Percentiles rank a stretch among this genome's conserved stretches.
Evolutionary conservation across 2,329 filamentous ascomycete genomes (phyloP).

Genomic region (Xylaria sp.): DNA sequence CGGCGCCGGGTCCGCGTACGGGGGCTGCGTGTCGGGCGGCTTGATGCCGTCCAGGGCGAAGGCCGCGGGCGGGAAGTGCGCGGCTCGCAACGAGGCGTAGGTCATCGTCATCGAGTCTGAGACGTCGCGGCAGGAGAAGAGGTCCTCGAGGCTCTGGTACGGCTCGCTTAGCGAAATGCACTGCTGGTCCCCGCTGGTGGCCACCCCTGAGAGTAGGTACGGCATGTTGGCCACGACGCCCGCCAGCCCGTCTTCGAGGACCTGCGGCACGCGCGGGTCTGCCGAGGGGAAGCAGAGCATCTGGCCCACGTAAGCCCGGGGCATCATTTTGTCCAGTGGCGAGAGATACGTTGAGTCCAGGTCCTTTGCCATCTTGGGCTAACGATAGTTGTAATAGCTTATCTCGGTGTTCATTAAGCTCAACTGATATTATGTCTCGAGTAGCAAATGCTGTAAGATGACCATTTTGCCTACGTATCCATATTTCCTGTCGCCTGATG

Average conservation of each 20-base stretch:
- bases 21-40: constrained; percentile 24
- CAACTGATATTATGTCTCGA: neutral
- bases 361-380: constrained; percentile 7
- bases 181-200: constrained; percentile 10
- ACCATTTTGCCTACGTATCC: neutral
- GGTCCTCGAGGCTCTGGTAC: constrained; percentile 23
- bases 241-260: constrained; percentile 23
- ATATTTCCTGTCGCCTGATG: neutral
- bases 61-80: constrained; percentile 29
- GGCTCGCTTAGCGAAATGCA: constrained; percentile 18
- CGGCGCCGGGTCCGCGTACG: constrained; percentile 23
- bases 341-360: constrained; percentile 18
- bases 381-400: neutral
- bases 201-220: constrained; percentile 31
- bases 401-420: neutral
- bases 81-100: constrained; percentile 26
- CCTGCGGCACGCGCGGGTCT: constrained; percentile 1
- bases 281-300: constrained; percentile 33
- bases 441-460: neutral
- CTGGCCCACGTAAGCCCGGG: constrained; percentile 33
- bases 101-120: constrained; percentile 25
- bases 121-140: constrained; percentile 29
- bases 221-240: constrained; percentile 28
- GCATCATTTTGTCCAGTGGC: constrained; percentile 36
- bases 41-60: constrained; percentile 22